Evolutionary conservation across 163 green algal species (phyloP), one percentile per base, ranked within the genome.

Genomic region (Scenedesmus sp.): DNA sequence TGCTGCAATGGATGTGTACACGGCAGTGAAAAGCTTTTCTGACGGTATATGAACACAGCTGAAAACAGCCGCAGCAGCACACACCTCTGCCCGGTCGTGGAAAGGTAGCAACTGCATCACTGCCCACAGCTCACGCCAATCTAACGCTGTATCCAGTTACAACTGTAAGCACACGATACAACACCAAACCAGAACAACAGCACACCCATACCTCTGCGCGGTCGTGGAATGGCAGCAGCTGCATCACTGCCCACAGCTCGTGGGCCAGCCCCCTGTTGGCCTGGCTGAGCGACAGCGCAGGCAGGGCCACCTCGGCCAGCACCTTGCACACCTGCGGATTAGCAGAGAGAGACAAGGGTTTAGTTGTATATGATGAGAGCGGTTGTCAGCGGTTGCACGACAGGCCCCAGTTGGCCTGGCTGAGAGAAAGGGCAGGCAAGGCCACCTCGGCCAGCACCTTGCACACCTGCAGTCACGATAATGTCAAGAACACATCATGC

Each of bases 171-270:
- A 46, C 34, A 46, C 34, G 34, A 46, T 46, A 46, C 34, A 46
- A 8, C 8, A 15, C 8, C 59, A 64, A 64, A 64, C 34, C 8
- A 10, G 8, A 64, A 10, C 59, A 64, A 64, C 59, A 10, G 9
- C 59, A 64, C 59, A 64, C 59, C 34, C 34, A 46, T 46, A 90
- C 86, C 86, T 90, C 66, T 23, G 86, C 86, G 52, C 86, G 77
- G 60, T 66, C 66, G n/a, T 90, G 88, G 92, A 96, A 98, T 16
- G 95, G 96, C 88, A 99, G 93, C 82, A 96, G 84, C 6, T 90
- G 62, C 54, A 99, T 88, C 26, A 97, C 92, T 4, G 91, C 88
- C 98, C 98, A 99, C 52, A 98, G 89, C 94, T 98, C 96, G 4
- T 77, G 76, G 10, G 92, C 91, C 46, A 98, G 90, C 0, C 93